Evolutionary conservation across 495 filamentous ascomycete genomes (phyloP).

Genomic region (Cercophora sp.): DNA sequence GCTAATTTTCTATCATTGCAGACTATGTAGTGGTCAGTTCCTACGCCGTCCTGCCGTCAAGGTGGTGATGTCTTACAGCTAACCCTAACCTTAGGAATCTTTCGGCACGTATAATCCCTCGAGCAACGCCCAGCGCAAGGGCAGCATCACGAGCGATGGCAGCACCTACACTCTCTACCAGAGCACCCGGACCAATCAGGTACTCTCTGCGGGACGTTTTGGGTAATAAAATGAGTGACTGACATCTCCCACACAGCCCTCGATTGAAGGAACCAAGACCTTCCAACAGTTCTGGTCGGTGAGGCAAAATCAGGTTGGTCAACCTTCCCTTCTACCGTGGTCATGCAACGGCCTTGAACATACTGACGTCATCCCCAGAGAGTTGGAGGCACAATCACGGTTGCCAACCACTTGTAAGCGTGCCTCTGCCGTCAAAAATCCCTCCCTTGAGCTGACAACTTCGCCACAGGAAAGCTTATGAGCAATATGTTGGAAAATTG

Average conservation of each 20-base stretch:
- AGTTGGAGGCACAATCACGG: constrained; percentile 41
- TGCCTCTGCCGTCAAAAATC: background rate
- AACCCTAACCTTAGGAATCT: constrained; percentile 27
- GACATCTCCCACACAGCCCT: constrained; percentile 40
- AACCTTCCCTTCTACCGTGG: no score
- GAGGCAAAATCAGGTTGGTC: constrained; percentile 30
- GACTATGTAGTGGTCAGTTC: constrained; percentile 49
- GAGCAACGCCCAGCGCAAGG: constrained; percentile 44
- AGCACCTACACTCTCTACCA: constrained; percentile 62
- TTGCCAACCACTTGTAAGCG: constrained; percentile 49
- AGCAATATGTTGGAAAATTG: constrained; percentile 30
- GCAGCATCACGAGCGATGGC: constrained; percentile 56
- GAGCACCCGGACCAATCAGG: constrained; percentile 50
- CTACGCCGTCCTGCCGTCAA: background rate
- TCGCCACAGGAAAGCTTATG: background rate
- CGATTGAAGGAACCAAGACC: constrained; percentile 52
- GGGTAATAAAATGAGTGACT: background rate
- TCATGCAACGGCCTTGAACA: no score
- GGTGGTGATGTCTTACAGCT: background rate
- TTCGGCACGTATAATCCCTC: constrained; percentile 56
- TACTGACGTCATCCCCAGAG: no score
- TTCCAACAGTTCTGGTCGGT: constrained; percentile 60
- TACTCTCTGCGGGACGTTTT: background rate
- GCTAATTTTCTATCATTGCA: no score
- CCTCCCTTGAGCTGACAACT: background rate